Percentiles rank a stretch among this genome's conserved stretches.
phyloP scores from a whole-genome alignment of 257 asterid genomes.

The Coffea canephora region DNA sequence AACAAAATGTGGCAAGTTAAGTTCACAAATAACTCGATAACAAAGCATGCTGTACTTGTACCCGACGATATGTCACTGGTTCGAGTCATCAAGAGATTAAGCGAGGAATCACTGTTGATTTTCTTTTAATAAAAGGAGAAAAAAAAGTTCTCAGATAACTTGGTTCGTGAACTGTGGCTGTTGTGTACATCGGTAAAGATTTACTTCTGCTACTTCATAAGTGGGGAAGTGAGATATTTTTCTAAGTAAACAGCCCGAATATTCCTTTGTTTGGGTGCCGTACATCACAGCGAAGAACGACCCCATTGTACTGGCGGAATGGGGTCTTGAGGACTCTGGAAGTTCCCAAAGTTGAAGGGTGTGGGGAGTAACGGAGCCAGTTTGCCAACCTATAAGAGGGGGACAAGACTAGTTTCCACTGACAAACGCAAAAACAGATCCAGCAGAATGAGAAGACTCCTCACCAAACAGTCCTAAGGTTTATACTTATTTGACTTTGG shows the following conservation, averaged over 20 bases:
- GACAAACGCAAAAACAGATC: background rate
- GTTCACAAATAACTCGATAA: background rate
- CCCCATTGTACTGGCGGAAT: background rate
- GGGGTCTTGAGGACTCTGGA: background rate
- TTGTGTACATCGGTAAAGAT: too few species aligned
- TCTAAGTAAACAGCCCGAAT: background rate
- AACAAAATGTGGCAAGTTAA: background rate
- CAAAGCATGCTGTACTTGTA: too few species aligned
- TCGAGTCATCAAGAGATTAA: too few species aligned
- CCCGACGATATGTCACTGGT: too few species aligned
- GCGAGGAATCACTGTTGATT: too few species aligned
- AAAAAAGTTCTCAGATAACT: too few species aligned
- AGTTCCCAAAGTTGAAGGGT: background rate
- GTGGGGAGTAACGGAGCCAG: background rate
- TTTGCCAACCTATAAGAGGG: background rate
- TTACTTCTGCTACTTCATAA: too few species aligned
- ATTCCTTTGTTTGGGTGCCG: background rate
- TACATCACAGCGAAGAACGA: background rate
- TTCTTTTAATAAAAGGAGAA: too few species aligned
- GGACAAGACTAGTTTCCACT: background rate
- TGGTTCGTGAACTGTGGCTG: too few species aligned
- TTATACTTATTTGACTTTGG: background rate
- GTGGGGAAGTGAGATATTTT: too few species aligned
- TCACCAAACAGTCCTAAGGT: background rate
- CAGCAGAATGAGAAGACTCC: slow-evolving; percentile 11